These are phyloP conservation scores for Zhuliangozyma blackwelliae DNA, from an alignment of 1,139 yeast genomes.

Conservation along the genomic window DNA sequence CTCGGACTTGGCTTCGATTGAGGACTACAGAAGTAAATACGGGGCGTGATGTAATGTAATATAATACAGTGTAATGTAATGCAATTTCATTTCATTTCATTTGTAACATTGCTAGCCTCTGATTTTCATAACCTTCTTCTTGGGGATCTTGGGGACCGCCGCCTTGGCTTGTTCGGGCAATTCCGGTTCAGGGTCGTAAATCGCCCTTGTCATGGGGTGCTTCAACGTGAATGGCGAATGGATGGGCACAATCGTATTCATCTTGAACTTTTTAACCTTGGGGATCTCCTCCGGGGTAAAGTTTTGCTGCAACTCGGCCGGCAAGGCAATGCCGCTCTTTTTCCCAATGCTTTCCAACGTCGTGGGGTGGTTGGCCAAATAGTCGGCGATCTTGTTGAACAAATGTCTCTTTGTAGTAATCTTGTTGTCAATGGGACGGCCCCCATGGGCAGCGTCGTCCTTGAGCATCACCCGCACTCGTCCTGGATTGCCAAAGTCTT, in stretches of 20 bases:
- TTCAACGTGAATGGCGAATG: slow-evolving; percentile 76
- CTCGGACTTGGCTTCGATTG: slow-evolving; percentile 52
- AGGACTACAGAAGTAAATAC: slow-evolving; percentile 54
- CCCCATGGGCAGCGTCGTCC: slow-evolving; percentile 33
- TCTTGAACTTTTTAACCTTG: slow-evolving; percentile 73
- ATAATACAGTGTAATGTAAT: too few relatives aligned
- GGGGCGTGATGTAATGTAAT: slow-evolving; percentile 26
- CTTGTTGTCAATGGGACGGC: slow-evolving; percentile 34
- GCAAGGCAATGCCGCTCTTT: slow-evolving; percentile 51
- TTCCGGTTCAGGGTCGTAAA: slow-evolving; percentile 56
- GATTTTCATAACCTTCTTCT: slow-evolving; percentile 49
- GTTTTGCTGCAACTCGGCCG: slow-evolving; percentile 50
- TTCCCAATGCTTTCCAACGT: slow-evolving; percentile 57
- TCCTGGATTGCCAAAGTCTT: slow-evolving; percentile 96
- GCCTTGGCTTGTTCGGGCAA: slow-evolving; percentile 27
- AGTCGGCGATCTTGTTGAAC: slow-evolving; percentile 57
- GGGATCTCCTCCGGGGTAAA: slow-evolving; percentile 66
- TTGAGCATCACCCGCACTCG: slow-evolving; percentile 74
- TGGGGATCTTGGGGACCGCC: slow-evolving; percentile 45
- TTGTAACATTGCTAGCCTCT: slow-evolving; percentile 37
- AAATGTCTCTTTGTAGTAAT: slow-evolving; percentile 63
- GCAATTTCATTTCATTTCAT: too few relatives aligned
- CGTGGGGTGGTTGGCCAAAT: slow-evolving; percentile 66
- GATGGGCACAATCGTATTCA: slow-evolving; percentile 83
- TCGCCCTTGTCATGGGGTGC: slow-evolving; percentile 75